Base-by-base conservation (phyloP, 345 rosid genomes). In the Moricandia moricandioides region DNA sequence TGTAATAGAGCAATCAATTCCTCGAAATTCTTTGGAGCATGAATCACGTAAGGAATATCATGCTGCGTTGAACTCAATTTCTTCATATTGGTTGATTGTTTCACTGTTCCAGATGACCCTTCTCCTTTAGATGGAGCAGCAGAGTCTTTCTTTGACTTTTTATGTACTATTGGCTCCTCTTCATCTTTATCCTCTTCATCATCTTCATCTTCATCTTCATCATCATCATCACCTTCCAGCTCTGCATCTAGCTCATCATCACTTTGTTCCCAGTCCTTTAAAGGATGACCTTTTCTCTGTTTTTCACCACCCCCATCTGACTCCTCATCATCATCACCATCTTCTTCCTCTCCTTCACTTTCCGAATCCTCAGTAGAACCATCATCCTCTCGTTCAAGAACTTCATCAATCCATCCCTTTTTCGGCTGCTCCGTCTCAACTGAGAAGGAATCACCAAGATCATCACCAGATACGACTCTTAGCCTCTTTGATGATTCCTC, bases 241-340 rank as follows among this genome's bases (percentile, higher is more conserved):
- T 85, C 88, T 11, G 78, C 76, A 61, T 69, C 90, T 71, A 88
- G 74, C 78, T 86, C 73, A 29, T 88, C 96, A 82, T 92, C 98
- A 83, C 96, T 92, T 77, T 88, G 97, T 76, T 92, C 97, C 97
- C 98, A 95, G 55, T 89, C 97, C 81, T 84, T 83, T 75, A 89
- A 60, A 70, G 83, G 74, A 61, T 47, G 51, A 70, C 57, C 18
- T 70, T 82, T 82, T 27, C 70, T 82, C 43, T 9, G 9, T 29
- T 76, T 82, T 39, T 71, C 79, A 70, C 71, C 73, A 54, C 69
- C 83, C 18, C 83, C 97, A 78, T 82, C 89, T 40, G 85, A 82
- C 82, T 76, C 88, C 34, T 79, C 87, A 43, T 29, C 39, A 30
- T 30, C 63, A 30, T 61, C 87, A 47, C 34, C 47, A 17, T 62